Percentiles rank a stretch among this genome's conserved stretches.
Evolutionary conservation across 352 stramenopile species (phyloP).

Genomic region (Thraustotheca clavata): DNA sequence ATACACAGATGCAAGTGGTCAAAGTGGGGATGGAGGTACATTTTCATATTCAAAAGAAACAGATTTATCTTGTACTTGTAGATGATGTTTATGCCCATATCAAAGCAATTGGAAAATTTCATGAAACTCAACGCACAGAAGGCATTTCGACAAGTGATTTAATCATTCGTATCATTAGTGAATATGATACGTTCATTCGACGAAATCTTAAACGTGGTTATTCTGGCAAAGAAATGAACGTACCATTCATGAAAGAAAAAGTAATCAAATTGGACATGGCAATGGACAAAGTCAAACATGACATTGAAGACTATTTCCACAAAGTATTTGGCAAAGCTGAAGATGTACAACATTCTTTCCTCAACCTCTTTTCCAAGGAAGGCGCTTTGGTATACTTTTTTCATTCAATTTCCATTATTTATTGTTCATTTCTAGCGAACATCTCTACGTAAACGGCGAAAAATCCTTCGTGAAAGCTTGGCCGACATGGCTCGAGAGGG

Average conservation of each 20-base stretch:
- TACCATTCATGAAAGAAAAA: slow-evolving; percentile 83
- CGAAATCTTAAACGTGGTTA: slow-evolving; percentile 84
- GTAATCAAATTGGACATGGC: slow-evolving; percentile 84
- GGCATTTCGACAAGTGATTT: slow-evolving; percentile 86
- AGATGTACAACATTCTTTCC: slow-evolving; percentile 67
- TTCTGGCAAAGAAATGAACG: slow-evolving; percentile 89
- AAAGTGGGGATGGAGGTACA: slow-evolving; percentile 38
- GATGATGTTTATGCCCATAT: slow-evolving; percentile 79
- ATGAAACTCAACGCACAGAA: slow-evolving; percentile 76
- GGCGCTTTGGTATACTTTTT: slow-evolving; percentile 46
- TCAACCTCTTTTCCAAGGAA: slow-evolving; percentile 73
- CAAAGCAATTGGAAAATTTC: slow-evolving; percentile 80
- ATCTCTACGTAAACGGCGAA: slow-evolving; percentile 69
- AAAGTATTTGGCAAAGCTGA: slow-evolving; percentile 72
- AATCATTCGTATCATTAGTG: slow-evolving; percentile 84
- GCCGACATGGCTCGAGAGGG: slow-evolving; percentile 70
- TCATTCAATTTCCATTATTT: background rate
- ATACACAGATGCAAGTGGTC: slow-evolving; percentile 70
- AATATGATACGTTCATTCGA: slow-evolving; percentile 90
- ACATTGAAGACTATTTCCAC: slow-evolving; percentile 67
- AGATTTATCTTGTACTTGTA: background rate
- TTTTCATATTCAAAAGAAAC: background rate
- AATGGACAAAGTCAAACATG: slow-evolving; percentile 73
- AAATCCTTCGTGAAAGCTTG: slow-evolving; percentile 69
- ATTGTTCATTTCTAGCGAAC: slow-evolving; percentile 35